These are phyloP conservation scores for Chalciporus pseudorubinellus DNA, from an alignment of 768 basidiomycete species.

Conservation along the genomic window DNA sequence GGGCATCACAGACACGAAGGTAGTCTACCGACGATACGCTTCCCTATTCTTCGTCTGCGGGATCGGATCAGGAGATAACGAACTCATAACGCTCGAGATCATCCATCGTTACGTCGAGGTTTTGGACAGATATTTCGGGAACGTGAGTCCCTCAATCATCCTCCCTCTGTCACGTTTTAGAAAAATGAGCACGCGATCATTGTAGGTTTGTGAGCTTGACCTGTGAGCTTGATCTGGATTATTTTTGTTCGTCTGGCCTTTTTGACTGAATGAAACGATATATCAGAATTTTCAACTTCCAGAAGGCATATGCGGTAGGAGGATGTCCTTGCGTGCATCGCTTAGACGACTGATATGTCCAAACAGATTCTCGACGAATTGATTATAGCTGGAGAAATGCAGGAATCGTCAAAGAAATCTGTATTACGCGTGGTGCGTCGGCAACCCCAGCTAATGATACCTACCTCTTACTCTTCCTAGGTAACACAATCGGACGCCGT, in stretches of 20 bases:
- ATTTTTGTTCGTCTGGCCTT: neutral
- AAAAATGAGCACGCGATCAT: neutral
- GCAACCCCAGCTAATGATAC: slow-evolving; percentile 7
- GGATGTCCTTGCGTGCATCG: neutral
- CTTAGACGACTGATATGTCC: neutral
- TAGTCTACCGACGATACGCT: slow-evolving; percentile 94
- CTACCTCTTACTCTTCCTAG: slow-evolving; percentile 35
- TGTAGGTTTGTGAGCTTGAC: slow-evolving; percentile 86
- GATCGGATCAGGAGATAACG: slow-evolving; percentile 82
- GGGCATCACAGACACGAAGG: slow-evolving; percentile 59
- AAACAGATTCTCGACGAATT: slow-evolving; percentile 85
- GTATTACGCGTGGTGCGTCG: slow-evolving; percentile 56
- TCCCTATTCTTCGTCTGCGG: slow-evolving; percentile 94
- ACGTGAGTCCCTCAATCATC: slow-evolving; percentile 28
- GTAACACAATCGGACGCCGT: slow-evolving; percentile 83
- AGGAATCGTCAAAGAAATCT: slow-evolving; percentile 82
- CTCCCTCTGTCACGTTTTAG: neutral
- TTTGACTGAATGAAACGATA: neutral
- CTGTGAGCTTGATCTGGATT: slow-evolving; percentile 50
- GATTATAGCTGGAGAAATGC: slow-evolving; percentile 89
- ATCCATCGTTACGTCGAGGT: slow-evolving; percentile 94
- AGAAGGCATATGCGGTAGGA: slow-evolving; percentile 86
- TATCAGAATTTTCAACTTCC: slow-evolving; percentile 92
- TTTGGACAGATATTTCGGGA: slow-evolving; percentile 60
- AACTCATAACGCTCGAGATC: slow-evolving; percentile 87